Evolutionary conservation across 805 yeast genomes (phyloP), one percentile per base, ranked within the genome.

Genomic region (Cyberlindnera nakhonratchasimensis): DNA sequence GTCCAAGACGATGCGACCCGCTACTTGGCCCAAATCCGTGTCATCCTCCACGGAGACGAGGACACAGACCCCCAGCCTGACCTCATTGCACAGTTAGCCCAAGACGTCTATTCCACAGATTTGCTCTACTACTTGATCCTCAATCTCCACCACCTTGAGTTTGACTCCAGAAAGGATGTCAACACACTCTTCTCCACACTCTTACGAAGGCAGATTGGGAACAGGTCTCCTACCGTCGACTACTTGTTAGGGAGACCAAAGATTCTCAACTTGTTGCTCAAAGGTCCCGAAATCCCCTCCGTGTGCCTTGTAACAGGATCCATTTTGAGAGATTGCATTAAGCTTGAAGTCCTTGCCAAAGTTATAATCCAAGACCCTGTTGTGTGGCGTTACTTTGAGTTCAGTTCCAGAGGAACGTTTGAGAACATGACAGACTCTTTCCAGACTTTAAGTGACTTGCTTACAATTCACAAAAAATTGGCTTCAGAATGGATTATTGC

Each of bases 371-470:
- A 71, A 32, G 80, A 80, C 49, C 74, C 77, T 16, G 66, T 69
- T 19, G 72, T 91, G 49, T 93, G 98, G 98, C 77, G 78, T 47
- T 82, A 80, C 54, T 91, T 93, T 63, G 78, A 75, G 34, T 87
- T 85, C 60, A 86, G 86, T 29, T 82, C 80, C 52, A 70, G 75
- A 29, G 82, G 82, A 5, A 79, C 84, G 22, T 93, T 93, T 66
- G 98, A 93, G 64, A 78, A 86, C 18, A 88, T 96, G 43, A 86
- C 96, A 0, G 96, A 89, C 59, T 79, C 96, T 1, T 86, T 91
- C 63, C 79, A 82, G 40, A 86, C 96, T 1, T 66, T 85, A 54
- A 75, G 70, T 52, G 91, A 82, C 47, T 66, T 86, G 28, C 68
- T 93, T 36, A 79, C 89, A 0, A 56, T 67, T 4, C 95, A 88